Percentiles rank a stretch among this genome's conserved stretches.
Conservation (phyloP, 768 basidiomycete species). For the Rhodocollybia butyracea region DNA sequence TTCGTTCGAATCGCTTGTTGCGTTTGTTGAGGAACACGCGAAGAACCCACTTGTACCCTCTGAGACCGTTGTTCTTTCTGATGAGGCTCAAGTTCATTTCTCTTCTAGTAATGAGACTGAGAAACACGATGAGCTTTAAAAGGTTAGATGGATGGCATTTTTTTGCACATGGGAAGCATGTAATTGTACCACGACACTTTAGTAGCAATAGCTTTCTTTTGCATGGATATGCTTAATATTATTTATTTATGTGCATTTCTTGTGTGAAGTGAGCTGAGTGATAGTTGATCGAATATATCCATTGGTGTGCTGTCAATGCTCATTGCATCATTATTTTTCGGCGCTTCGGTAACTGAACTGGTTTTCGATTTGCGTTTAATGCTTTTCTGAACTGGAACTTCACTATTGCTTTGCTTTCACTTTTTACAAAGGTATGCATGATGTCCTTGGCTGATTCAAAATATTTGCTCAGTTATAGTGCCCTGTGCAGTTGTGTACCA, state of each 20-base stretch:
- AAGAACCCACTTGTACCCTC: slow-evolving; percentile 59
- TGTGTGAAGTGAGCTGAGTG: neutral
- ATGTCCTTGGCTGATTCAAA: too few species aligned
- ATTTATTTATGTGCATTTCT: neutral
- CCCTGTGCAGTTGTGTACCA: too few species aligned
- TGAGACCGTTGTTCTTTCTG: slow-evolving; percentile 15
- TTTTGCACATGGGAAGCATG: neutral
- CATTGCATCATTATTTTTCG: too few species aligned
- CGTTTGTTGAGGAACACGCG: slow-evolving; percentile 79
- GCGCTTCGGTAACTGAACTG: too few species aligned
- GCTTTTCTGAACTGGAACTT: too few species aligned
- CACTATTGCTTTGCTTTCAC: too few species aligned
- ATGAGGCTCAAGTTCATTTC: slow-evolving; percentile 31
- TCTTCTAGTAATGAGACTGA: slow-evolving; percentile 20
- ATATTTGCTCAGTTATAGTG: too few species aligned
- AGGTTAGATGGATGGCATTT: neutral
- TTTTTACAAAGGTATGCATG: too few species aligned
- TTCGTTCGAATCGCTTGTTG: slow-evolving; percentile 78
- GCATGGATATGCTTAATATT: slow-evolving; percentile 3
- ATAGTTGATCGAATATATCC: too few species aligned
- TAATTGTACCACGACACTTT: neutral
- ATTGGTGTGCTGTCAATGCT: too few species aligned
- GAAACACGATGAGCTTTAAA: slow-evolving; percentile 43
- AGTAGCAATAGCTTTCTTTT: neutral
- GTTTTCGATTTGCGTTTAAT: too few species aligned